Base-by-base conservation (phyloP, 441 rosid species). In the Mallotus japonicus region DNA sequence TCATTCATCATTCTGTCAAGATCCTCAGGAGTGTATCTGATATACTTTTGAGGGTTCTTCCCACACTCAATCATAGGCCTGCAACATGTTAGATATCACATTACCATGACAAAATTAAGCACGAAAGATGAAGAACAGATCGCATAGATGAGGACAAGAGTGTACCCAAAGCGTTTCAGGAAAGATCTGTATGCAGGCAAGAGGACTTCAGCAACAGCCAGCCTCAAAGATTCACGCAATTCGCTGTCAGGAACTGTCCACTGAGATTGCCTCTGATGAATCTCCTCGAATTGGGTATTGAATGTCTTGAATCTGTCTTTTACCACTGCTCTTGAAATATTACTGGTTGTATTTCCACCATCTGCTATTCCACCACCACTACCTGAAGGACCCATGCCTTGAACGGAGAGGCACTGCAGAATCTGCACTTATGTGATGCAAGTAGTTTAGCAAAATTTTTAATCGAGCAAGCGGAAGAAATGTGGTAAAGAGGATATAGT, bases 161-260 rank as follows among this genome's bases (percentile, higher is more conserved):
- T 73, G 78, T 86, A 78, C 99, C 93, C 94, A 32, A 88, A 91
- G 64, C 99, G 96, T 85, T 84, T 91, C 64, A 84, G 61, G 84
- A 95, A 95, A 11, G 99, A 95, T 86, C 99, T 79, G 70, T 87
- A 90, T 1, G 99, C 99, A 55, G 98, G 99, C 82, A 95, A 83
- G 62, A 92, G 91, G 40, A 95, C 96, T 81, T 92, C 97, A 2
- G 98, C 96, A 59, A 95, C 99, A 34, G 98, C 97, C 6, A 95
- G 96, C 73, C 96, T 87, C 46, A 91, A 74, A 37, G 97, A 92
- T 70, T 92, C 98, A 0, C 98, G 90, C 74, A 91, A 73, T 76
- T 95, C 98, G 10, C 96, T 91, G 86, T 95, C 99, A 0, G 97
- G 99, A 73, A 92, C 93, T 6, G 93, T 90, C 99, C 99, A 92